phyloP scores from a whole-genome alignment of 1,284 basidiomycete species.

The Leccinum subfulvum region DNA sequence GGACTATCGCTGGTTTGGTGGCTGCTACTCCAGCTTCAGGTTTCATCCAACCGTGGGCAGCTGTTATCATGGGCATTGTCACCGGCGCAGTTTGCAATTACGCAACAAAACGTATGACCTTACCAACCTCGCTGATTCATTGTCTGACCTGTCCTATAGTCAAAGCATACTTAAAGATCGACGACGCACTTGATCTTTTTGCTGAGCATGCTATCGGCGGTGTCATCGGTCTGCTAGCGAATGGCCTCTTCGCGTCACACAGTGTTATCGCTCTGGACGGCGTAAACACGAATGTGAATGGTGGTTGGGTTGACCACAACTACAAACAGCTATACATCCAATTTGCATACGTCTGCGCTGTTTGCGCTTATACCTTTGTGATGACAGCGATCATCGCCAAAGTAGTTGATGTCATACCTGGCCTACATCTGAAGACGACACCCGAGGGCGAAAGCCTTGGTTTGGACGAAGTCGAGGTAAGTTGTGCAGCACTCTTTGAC shows the following conservation, averaged over 20 bases:
- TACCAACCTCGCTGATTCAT: neutral
- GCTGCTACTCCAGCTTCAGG: slow-evolving; percentile 83
- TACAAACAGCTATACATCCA: slow-evolving; percentile 82
- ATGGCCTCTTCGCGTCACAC: slow-evolving; percentile 75
- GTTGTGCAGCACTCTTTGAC: slow-evolving; percentile 20
- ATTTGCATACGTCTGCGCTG: slow-evolving; percentile 77
- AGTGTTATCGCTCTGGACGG: slow-evolving; percentile 71
- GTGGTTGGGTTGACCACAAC: slow-evolving; percentile 74
- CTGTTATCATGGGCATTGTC: slow-evolving; percentile 77
- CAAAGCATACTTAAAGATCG: slow-evolving; percentile 66
- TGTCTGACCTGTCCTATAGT: slow-evolving; percentile 41
- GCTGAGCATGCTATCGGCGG: slow-evolving; percentile 93
- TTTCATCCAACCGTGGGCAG: slow-evolving; percentile 63
- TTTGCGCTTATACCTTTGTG: slow-evolving; percentile 64
- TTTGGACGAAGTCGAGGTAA: slow-evolving; percentile 84
- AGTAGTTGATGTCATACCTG: slow-evolving; percentile 74
- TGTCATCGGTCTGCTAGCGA: slow-evolving; percentile 78
- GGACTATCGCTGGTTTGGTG: slow-evolving; percentile 86
- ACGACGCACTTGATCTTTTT: slow-evolving; percentile 85
- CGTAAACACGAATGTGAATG: slow-evolving; percentile 63
- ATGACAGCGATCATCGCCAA: slow-evolving; percentile 69
- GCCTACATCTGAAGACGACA: slow-evolving; percentile 69
- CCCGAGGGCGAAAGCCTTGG: slow-evolving; percentile 82
- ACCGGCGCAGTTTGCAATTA: slow-evolving; percentile 82
- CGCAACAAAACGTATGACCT: slow-evolving; percentile 73